Evolutionary conservation across 2,329 filamentous ascomycete genomes (phyloP), one percentile per base, ranked within the genome.

Genomic region (Claviceps sp.): DNA sequence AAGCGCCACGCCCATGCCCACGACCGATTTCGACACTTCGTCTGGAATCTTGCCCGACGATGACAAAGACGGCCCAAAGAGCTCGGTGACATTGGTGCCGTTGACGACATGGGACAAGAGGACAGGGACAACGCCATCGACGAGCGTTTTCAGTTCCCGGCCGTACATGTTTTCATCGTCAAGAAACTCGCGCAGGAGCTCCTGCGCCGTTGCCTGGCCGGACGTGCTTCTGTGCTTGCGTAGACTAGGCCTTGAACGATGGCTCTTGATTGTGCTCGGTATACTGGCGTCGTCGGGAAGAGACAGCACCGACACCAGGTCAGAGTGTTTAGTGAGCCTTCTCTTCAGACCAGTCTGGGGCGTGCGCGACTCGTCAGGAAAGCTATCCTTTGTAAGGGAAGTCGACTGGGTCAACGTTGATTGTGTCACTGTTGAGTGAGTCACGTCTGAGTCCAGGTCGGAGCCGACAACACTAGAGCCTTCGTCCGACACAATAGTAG

Each of bases 101-200:
- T 86, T 85, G 13, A 96, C 77, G 8, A 95, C 86, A 57, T 89
- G 88, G 9, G 84, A 88, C 50, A 98, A 72, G 2, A 98, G 76
- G 2, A 97, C 91, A 0, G 93, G 93, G 52, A 98, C 87, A 22
- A 98, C 91, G 52, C 93, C 93, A 60, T 95, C 90, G 7, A 97
- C 90, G 37, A 98, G 70, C 0, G 93, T 96, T 63, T 89, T 88
- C 37, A 98, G 76, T 67, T 98, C 93, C 51, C 90, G 80, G 68
- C 85, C 84, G 63, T 97, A 98, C 58, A 93, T 85, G 45, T 79
- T 72, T 67, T 98, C 93, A 59, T 97, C 93, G 5, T 85, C 79
- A 11, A 79, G 74, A 56, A 98, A 82, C 62, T 95, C 89, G 50
- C 77, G 76, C 65, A 97, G 77, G 20, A 97, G 72, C 56, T 91